Base-by-base conservation (phyloP, 2,329 filamentous ascomycete genomes). In the Fusarium bactridioides region DNA sequence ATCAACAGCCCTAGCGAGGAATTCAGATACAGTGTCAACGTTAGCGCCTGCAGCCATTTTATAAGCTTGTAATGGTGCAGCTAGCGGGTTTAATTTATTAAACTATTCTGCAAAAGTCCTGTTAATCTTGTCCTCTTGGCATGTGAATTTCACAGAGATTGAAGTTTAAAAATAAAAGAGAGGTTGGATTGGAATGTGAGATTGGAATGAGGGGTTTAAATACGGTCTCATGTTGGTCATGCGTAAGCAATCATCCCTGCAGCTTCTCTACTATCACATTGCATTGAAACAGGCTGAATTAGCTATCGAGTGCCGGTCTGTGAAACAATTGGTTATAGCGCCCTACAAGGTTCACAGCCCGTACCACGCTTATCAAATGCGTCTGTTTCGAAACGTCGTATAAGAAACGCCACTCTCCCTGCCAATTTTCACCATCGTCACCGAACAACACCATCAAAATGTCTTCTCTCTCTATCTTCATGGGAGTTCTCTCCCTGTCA, bases 51-150 rank as follows among this genome's bases (percentile, higher is more conserved):
- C 65, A 35, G 72, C 76, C 79, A 80, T 79, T 79, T 79, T 79
- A 79, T 78, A 78, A 54, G 63, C 77, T 77, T 79, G 70, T 79
- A 78, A 40, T 70, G 70, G 73, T 57, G 74, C 54, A 72, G 47
- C 21, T 51, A 35, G 31, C n/a, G 31, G 48, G 25, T 57, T 50
- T 40, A 54, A 25, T 66, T 41, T 41, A 64, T 61, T 44, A 16
- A 43, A 9, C 41, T 58, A 58, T 58, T 50, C 37, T 58, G 55
- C 55, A 27, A 58, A 35, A 35, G 33, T 37, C 55, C 55, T 60
- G 31, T 40, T 5, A 43, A 13, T 37, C n/a, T 23, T 51, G 12
- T 35, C 25, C 18, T 11, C 37, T 51, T 8, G 15, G 11, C 11
- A 29, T n/a, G 35, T 25, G 10, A 13, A 9, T 18, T 18, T 25